Evolutionary conservation across 352 stramenopile species (phyloP).

Genomic region (Globisporangium sylvaticum): DNA sequence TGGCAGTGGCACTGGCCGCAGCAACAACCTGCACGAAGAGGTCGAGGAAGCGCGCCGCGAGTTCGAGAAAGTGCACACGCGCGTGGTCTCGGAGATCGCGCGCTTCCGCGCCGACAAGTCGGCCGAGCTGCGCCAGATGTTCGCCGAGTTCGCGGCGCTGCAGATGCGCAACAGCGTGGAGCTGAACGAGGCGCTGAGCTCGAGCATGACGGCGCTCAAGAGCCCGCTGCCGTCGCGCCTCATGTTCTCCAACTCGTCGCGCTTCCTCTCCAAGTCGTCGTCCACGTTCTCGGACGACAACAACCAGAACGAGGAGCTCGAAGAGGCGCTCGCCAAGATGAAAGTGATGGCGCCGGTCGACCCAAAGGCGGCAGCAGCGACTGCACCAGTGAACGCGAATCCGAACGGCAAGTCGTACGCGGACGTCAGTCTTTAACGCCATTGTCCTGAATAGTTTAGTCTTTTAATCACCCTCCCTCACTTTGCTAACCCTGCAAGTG

Average conservation of each 20-base stretch:
- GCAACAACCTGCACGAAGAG: slow-evolving; percentile 36
- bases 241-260: slow-evolving; percentile 32
- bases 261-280: slow-evolving; percentile 39
- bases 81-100: slow-evolving; percentile 71
- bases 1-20: slow-evolving; percentile 2
- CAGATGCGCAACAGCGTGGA: slow-evolving; percentile 50
- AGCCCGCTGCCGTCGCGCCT: slow-evolving; percentile 35
- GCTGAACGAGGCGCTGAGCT: slow-evolving; percentile 41
- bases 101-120: slow-evolving; percentile 76
- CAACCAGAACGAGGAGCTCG: slow-evolving; percentile 23
- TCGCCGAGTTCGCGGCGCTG: slow-evolving; percentile 62
- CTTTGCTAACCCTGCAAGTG: not conserved
- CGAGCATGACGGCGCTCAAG: slow-evolving; percentile 42
- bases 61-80: slow-evolving; percentile 69
- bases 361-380: slow-evolving; percentile 17
- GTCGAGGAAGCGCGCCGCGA: slow-evolving; percentile 65
- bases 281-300: slow-evolving; percentile 36
- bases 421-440: slow-evolving; percentile 46
- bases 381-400: slow-evolving; percentile 16
- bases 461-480: not conserved
- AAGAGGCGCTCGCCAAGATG: slow-evolving; percentile 28
- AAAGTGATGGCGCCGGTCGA: slow-evolving; percentile 8
- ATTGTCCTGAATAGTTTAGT: slow-evolving; percentile 4
- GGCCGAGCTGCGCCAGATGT: slow-evolving; percentile 65
- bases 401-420: slow-evolving; percentile 32